Conservation (phyloP, 768 basidiomycete genomes). For the Suillus subaureus region DNA sequence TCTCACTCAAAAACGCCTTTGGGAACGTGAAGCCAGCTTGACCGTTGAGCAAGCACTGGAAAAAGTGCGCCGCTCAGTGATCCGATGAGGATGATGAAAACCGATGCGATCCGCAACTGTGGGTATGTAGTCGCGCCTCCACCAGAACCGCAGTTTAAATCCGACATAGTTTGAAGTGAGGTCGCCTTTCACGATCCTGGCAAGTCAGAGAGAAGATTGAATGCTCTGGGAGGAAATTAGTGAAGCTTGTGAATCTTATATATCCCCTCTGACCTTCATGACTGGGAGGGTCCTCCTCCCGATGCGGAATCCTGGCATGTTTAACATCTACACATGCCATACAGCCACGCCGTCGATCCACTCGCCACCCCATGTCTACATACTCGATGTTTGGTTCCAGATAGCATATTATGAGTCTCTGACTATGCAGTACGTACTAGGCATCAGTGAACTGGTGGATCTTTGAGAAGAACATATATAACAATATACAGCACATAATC, state of each 20-base stretch:
- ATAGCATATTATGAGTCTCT: too few species aligned
- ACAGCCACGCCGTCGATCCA: not conserved
- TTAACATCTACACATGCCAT: not conserved
- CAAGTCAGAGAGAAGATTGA: not conserved
- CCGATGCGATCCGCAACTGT: constrained; percentile 64
- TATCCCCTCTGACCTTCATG: constrained; percentile 7
- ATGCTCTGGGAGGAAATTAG: not conserved
- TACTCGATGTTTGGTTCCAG: too few species aligned
- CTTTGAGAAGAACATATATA: too few species aligned
- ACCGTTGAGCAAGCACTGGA: constrained; percentile 63
- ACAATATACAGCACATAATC: too few species aligned
- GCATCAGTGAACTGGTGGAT: too few species aligned
- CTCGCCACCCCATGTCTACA: not conserved
- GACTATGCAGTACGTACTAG: too few species aligned
- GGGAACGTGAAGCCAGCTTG: constrained; percentile 44
- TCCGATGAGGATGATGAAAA: constrained; percentile 72
- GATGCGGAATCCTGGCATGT: not conserved
- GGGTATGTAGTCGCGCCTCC: constrained; percentile 52
- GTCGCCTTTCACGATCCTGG: not conserved
- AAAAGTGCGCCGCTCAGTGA: constrained; percentile 67
- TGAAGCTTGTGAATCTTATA: not conserved
- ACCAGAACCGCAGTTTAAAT: constrained; percentile 47
- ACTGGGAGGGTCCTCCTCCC: constrained; percentile 8
- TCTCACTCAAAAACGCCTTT: constrained; percentile 65
- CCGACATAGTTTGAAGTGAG: constrained; percentile 24